Percentiles rank a stretch among this genome's conserved stretches.
Evolutionary conservation across 208 protist genomes (phyloP).

Genomic region (Crithidia mellificae): DNA sequence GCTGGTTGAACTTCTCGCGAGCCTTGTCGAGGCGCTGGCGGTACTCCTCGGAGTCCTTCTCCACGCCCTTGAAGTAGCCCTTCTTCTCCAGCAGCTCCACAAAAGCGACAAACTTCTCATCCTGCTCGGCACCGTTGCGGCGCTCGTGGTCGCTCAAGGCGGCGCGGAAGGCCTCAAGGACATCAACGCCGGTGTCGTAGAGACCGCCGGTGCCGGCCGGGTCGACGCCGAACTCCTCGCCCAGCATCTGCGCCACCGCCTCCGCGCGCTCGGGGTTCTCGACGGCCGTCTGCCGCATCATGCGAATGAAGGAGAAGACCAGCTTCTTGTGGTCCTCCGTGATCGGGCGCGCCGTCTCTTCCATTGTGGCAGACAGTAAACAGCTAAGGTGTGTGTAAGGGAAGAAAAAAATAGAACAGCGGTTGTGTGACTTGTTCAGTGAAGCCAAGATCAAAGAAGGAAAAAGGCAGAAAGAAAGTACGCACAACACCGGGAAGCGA

Average conservation of each 20-base stretch:
- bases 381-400: neutral
- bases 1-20: slow-evolving; percentile 85
- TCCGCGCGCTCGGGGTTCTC: slow-evolving; percentile 44
- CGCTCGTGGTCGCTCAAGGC: slow-evolving; percentile 54
- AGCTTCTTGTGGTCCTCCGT: slow-evolving; percentile 85
- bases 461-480: too few relatives aligned
- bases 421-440: too few relatives aligned
- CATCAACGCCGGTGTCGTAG: slow-evolving; percentile 70
- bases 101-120: slow-evolving; percentile 89
- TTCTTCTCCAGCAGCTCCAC: slow-evolving; percentile 86
- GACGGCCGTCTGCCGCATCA: slow-evolving; percentile 56
- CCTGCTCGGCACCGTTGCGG: slow-evolving; percentile 52
- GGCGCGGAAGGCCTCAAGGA: slow-evolving; percentile 58
- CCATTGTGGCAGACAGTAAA: slow-evolving; percentile 26
- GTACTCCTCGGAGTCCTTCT: slow-evolving; percentile 81
- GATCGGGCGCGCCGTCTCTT: slow-evolving; percentile 37
- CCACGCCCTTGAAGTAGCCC: slow-evolving; percentile 88
- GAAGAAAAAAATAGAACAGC: neutral
- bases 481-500: too few relatives aligned
- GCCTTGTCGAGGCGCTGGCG: slow-evolving; percentile 77
- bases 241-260: slow-evolving; percentile 60
- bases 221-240: slow-evolving; percentile 79
- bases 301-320: slow-evolving; percentile 84
- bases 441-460: too few relatives aligned
- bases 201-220: slow-evolving; percentile 64